Percentiles rank a stretch among this genome's conserved stretches.
Conservation (phyloP, 148 eudicot genomes). For the Vaccinium corymbosum region DNA sequence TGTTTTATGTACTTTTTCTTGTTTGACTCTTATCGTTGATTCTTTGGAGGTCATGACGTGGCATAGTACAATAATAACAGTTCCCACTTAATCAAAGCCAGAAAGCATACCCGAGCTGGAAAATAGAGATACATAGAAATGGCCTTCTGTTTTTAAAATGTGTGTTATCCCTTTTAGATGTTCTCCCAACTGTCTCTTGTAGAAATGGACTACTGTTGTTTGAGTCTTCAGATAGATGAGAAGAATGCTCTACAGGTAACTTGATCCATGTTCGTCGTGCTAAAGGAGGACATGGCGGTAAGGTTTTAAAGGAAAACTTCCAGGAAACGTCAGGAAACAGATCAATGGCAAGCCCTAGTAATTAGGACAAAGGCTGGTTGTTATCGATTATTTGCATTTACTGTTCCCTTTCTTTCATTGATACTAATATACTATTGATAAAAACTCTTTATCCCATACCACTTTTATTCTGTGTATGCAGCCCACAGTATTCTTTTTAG, state of each 20-base stretch:
- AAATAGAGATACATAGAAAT: neutral
- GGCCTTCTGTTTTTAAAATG: neutral
- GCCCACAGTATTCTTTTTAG: neutral
- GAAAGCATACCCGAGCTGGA: neutral
- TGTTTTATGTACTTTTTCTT: neutral
- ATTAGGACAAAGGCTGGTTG: neutral
- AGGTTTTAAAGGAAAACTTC: neutral
- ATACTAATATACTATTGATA: neutral
- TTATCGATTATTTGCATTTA: neutral
- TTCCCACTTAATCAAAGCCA: no score
- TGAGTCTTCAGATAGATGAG: neutral
- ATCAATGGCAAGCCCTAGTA: neutral
- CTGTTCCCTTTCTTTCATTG: neutral
- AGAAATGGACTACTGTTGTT: neutral
- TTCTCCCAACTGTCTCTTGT: neutral
- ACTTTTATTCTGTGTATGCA: neutral
- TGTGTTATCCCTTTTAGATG: neutral
- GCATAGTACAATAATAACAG: neutral
- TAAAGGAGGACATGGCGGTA: neutral
- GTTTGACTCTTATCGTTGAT: neutral
- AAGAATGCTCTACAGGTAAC: neutral
- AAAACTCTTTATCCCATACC: neutral
- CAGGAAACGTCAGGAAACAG: neutral
- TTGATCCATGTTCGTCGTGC: neutral
- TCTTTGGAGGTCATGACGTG: neutral